Evolutionary conservation across 2,329 filamentous ascomycete species (phyloP).

Genomic region (Phoma sp.): DNA sequence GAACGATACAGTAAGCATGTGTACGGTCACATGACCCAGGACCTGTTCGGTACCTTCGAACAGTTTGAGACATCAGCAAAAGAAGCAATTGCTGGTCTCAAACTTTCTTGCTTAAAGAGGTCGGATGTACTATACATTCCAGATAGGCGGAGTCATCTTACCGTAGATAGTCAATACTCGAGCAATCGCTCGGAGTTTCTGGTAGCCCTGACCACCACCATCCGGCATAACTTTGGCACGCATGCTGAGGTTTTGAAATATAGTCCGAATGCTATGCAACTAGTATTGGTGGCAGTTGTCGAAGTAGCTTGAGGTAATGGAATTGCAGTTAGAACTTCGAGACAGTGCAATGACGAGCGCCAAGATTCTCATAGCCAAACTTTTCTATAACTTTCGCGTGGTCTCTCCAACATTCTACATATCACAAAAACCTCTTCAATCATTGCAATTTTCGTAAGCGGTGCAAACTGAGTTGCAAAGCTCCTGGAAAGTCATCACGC

Average conservation of each 20-base stretch:
- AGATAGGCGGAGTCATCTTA: too few relatives aligned
- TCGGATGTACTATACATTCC: too few relatives aligned
- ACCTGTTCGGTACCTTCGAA: too few relatives aligned
- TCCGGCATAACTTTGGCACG: neutral
- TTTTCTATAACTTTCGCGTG: neutral
- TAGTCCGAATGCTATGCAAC: neutral
- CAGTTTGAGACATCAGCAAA: too few relatives aligned
- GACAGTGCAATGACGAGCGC: conserved; percentile 2
- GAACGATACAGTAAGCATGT: too few relatives aligned
- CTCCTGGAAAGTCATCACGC: conserved; percentile 23
- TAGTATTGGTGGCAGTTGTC: neutral
- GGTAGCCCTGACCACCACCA: too few relatives aligned
- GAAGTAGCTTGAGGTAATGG: neutral
- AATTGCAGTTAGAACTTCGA: neutral
- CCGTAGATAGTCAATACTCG: too few relatives aligned
- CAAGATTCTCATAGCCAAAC: neutral
- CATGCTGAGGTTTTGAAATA: neutral
- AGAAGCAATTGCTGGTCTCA: too few relatives aligned
- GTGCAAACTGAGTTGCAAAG: neutral
- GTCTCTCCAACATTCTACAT: neutral
- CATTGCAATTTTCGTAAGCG: neutral
- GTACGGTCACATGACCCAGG: too few relatives aligned
- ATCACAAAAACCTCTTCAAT: neutral
- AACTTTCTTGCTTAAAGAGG: too few relatives aligned
- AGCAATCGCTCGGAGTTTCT: too few relatives aligned